These are phyloP conservation scores for Phytophthora capsici DNA, from an alignment of 352 stramenopile species.

Conservation along the genomic window DNA sequence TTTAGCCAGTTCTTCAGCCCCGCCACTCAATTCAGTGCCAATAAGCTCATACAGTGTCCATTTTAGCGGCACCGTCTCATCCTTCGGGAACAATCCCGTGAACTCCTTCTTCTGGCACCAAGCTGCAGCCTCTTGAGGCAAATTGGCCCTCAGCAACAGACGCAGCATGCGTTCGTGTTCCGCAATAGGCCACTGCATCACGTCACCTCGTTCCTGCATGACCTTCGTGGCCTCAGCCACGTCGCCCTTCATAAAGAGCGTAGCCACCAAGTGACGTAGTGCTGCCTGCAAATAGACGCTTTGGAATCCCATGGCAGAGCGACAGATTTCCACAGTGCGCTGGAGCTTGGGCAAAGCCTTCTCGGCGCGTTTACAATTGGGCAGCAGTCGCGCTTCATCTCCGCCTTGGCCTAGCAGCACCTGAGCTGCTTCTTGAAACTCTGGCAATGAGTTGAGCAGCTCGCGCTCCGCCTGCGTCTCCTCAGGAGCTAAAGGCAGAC, in stretches of 20 bases:
- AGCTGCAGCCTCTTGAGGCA: slow-evolving; percentile 45
- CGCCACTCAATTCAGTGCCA: slow-evolving; percentile 51
- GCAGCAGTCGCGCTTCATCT: slow-evolving; percentile 36
- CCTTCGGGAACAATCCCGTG: slow-evolving; percentile 55
- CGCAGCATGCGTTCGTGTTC: slow-evolving; percentile 80
- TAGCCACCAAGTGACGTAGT: slow-evolving; percentile 65
- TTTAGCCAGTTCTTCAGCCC: slow-evolving; percentile 42
- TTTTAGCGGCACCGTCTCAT: slow-evolving; percentile 70
- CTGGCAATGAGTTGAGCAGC: slow-evolving; percentile 62
- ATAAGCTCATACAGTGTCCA: slow-evolving; percentile 79
- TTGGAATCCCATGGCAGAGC: slow-evolving; percentile 76
- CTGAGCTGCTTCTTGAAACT: slow-evolving; percentile 73
- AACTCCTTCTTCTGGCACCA: slow-evolving; percentile 74
- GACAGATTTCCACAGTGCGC: slow-evolving; percentile 78
- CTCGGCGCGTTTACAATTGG: slow-evolving; percentile 59
- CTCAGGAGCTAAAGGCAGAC: slow-evolving; percentile 64
- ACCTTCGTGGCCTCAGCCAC: slow-evolving; percentile 53
- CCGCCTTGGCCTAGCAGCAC: slow-evolving; percentile 56
- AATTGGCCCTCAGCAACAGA: slow-evolving; percentile 61
- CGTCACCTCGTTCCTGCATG: slow-evolving; percentile 72
- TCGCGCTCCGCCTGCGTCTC: slow-evolving; percentile 74
- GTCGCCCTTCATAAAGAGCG: slow-evolving; percentile 71
- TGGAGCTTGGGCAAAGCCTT: slow-evolving; percentile 61
- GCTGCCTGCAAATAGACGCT: slow-evolving; percentile 70
- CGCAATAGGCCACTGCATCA: slow-evolving; percentile 72